Base-by-base conservation (phyloP, 768 basidiomycete genomes). In the Tephrocybe sp. region DNA sequence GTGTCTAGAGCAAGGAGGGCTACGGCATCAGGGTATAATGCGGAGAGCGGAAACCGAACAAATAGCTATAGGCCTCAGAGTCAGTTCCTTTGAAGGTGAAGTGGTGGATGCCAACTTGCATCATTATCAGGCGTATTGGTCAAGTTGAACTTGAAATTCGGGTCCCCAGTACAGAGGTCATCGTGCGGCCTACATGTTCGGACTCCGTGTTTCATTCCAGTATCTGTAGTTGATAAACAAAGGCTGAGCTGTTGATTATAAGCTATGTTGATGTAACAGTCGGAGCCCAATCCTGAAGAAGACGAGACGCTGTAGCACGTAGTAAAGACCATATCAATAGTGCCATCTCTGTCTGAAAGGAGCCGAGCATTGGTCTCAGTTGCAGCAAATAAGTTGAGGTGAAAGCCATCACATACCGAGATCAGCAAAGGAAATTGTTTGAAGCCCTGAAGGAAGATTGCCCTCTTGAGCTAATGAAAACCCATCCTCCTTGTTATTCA, bases 261-360 rank as follows among this genome's bases (percentile, higher is more conserved):
- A 4, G 85, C 95, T 49, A 98, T 87, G 62, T 95, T 96, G 67
- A 99, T 80, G 44, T 72, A 73, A 65, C 97, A 98, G 35, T 82
- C 78, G 2, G 72, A 71, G 10, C 94, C 94, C 0, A 89, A 68
- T 2, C 94, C 93, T 0, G 77, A 82, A 1, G 77, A 72, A 1
- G 73, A 64, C 0, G 88, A 85, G n/a, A 90, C 81, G 2, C 76
- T 79, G 0, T 74, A 68, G 64, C 97, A 99, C 0, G 89, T 89
- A 0, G 91, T 80, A 62, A 98, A 92, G 39, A 99, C 76, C 78
- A 98, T 84, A 65, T 98, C 97, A 30, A 98, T 89, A 0, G 96
- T 95, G 1, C 97, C 97, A 60, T 98, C 97, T 6, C 97, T 84
- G 62, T 98, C 95, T 89, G 53, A 2, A 45, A 22, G 26, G 45